Percentiles rank a stretch among this genome's conserved stretches.
Evolutionary conservation across 176 grass and related monocot genomes (phyloP).

Genomic region (Microstegium vimineum): DNA sequence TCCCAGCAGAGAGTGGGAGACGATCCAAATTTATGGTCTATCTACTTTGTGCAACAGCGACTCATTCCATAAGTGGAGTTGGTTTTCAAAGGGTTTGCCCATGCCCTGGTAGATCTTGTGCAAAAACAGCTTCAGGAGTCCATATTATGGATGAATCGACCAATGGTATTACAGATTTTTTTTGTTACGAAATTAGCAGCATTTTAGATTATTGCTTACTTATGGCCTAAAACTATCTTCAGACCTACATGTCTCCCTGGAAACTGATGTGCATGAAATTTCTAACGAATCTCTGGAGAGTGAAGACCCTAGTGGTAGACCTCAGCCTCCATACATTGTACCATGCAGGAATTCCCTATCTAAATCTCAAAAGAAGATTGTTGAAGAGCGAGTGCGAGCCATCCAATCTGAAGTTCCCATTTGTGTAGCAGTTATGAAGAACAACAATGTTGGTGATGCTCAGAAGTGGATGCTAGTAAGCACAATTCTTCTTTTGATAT

Average conservation of each 20-base stretch:
- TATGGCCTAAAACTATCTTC: constrained; percentile 6
- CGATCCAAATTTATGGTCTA: constrained; percentile 15
- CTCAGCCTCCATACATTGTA: background rate
- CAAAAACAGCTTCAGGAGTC: background rate
- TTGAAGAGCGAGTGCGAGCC: constrained; percentile 20
- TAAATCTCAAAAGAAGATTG: constrained; percentile 17
- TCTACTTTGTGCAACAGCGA: constrained; percentile 17
- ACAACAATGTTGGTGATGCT: background rate
- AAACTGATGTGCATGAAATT: background rate
- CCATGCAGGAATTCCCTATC: background rate
- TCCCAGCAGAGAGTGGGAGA: background rate
- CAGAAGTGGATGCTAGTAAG: constrained; percentile 28
- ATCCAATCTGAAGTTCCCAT: constrained; percentile 10
- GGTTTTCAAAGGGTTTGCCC: background rate
- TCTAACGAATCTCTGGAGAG: background rate
- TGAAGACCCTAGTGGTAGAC: background rate
- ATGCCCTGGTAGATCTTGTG: background rate
- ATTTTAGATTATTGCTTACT: background rate
- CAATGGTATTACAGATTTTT: background rate
- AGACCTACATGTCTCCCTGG: background rate
- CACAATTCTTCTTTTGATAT: background rate
- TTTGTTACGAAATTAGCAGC: background rate
- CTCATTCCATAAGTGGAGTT: background rate
- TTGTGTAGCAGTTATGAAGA: constrained; percentile 27
- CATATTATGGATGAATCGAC: background rate